A percentile compares a stretch with the other conserved stretches of the same genome.
Evolutionary conservation across 2,329 filamentous ascomycete genomes (phyloP).

Genomic region (Xylaria sp.): DNA sequence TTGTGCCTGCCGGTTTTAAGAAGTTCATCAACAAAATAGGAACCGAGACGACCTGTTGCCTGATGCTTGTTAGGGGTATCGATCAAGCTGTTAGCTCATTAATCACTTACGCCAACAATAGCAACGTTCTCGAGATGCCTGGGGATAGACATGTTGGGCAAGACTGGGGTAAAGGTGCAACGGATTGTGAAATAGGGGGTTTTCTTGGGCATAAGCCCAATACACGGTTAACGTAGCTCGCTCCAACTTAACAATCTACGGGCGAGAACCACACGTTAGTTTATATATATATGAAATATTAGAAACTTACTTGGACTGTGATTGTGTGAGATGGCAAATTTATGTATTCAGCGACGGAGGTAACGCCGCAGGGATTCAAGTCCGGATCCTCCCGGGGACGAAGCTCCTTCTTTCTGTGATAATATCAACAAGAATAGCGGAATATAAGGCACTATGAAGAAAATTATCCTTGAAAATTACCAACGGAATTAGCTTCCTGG

Average conservation of each 20-base stretch:
- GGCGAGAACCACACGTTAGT: not conserved
- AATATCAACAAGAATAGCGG: not conserved
- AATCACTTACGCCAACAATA: conserved; percentile 48
- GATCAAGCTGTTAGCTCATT: not conserved
- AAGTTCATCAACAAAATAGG: conserved; percentile 52
- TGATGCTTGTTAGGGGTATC: conserved; percentile 35
- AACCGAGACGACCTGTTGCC: conserved; percentile 54
- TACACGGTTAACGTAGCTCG: not conserved
- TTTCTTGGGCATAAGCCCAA: no score
- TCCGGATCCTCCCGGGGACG: not conserved
- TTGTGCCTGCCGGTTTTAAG: conserved; percentile 58
- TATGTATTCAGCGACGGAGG: not conserved
- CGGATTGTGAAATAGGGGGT: not conserved
- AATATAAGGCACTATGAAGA: not conserved
- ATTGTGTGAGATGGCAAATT: not conserved
- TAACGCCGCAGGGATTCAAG: not conserved
- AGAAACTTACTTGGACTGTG: not conserved
- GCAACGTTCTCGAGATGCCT: conserved; percentile 21
- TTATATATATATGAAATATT: not conserved
- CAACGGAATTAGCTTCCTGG: conserved; percentile 4
- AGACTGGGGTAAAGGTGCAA: not conserved
- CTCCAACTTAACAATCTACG: not conserved
- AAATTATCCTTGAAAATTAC: not conserved
- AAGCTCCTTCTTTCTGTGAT: not conserved
- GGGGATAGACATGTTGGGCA: conserved; percentile 4